phyloP scores from a whole-genome alignment of 73 alveolate species.

The Tetrahymena thermophila region DNA sequence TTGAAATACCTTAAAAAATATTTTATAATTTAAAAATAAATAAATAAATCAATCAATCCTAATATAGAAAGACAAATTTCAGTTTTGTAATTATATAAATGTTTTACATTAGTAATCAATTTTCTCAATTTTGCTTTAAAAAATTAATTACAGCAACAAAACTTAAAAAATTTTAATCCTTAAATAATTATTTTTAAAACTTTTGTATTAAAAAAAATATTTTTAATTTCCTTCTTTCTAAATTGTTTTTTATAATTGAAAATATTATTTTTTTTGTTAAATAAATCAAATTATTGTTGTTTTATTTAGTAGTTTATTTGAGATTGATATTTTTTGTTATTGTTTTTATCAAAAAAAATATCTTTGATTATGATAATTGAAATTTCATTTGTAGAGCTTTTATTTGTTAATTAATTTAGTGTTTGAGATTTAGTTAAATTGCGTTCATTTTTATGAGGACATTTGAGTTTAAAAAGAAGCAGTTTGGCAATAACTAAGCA shows the following conservation, averaged over 20 bases:
- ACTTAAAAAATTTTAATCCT: too few species aligned
- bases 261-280: too few species aligned
- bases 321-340: not conserved
- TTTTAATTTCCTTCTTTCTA: too few species aligned
- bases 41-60: too few species aligned
- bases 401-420: not conserved
- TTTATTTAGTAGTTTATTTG: too few species aligned
- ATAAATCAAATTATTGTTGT: too few species aligned
- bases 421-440: not conserved
- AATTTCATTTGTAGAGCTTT: not conserved
- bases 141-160: too few species aligned
- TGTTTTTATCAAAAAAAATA: not conserved
- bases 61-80: not conserved
- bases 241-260: too few species aligned
- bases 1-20: not conserved
- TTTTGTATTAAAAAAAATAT: too few species aligned
- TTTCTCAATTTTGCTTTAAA: not conserved
- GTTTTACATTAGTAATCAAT: not conserved
- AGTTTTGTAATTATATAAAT: not conserved
- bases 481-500: not conserved
- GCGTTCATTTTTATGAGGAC: not conserved
- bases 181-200: too few species aligned
- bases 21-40: too few species aligned
- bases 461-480: not conserved
- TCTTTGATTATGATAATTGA: not conserved